Conservation (phyloP, 1,139 yeast genomes). For the Pichia sp. region DNA sequence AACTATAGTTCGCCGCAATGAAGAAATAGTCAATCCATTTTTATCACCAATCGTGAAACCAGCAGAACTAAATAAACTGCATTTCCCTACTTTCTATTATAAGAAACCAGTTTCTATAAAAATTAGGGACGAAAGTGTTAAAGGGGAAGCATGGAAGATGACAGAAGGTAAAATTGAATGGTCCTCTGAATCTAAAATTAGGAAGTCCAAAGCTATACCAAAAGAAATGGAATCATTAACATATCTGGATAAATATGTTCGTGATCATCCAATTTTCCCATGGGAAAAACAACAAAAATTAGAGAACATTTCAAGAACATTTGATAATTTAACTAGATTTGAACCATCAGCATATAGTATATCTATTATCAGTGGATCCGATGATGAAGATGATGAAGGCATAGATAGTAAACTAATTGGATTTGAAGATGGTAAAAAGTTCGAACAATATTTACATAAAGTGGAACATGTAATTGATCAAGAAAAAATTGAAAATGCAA, state of each 20-base stretch:
- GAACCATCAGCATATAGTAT: slow-evolving; percentile 18
- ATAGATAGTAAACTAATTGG: slow-evolving; percentile 17
- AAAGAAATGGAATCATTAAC: neutral
- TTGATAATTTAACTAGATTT: slow-evolving; percentile 13
- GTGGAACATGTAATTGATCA: slow-evolving; percentile 7
- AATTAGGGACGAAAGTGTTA: slow-evolving; percentile 15
- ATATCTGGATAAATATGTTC: slow-evolving; percentile 18
- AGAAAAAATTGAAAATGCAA: neutral
- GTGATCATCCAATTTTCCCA: slow-evolving; percentile 37
- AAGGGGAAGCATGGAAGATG: slow-evolving; percentile 38
- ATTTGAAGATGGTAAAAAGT: slow-evolving; percentile 23
- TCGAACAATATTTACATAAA: slow-evolving; percentile 20
- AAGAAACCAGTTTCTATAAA: slow-evolving; percentile 12
- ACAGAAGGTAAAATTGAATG: slow-evolving; percentile 30
- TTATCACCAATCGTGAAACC: slow-evolving; percentile 3
- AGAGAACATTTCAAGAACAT: slow-evolving; percentile 17
- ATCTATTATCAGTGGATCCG: slow-evolving; percentile 5
- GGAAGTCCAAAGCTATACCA: too few relatives aligned
- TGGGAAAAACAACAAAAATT: slow-evolving; percentile 32
- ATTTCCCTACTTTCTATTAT: slow-evolving; percentile 20
- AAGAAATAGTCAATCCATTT: slow-evolving; percentile 8
- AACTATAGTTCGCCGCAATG: neutral
- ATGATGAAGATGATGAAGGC: slow-evolving; percentile 3
- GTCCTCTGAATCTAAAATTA: slow-evolving; percentile 7
- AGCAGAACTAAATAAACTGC: neutral